Evolutionary conservation across 192 early-diverging fungal species (phyloP), one percentile per base, ranked within the genome.

Genomic region (Coemansia sp.): DNA sequence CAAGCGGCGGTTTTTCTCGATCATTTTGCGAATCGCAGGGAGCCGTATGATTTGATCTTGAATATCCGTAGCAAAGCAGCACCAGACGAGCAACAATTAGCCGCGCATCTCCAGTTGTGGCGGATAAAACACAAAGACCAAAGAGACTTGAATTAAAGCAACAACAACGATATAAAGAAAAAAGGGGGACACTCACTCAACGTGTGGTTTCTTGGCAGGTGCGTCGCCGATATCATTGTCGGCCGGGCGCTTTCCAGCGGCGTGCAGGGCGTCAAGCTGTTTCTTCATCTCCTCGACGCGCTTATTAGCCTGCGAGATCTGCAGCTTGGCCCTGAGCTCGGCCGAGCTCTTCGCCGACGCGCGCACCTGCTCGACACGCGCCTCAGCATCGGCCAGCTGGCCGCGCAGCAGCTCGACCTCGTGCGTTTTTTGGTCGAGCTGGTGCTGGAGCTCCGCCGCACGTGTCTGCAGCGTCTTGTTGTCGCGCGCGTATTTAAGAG

Each of bases 281-380:
- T 57, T 64, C 44, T 79, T 76, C 43, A 84, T 45, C 12, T 67
- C 62, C 3, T 62, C 60, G 11, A 79, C 73, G 25, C 78, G 73
- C 46, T 78, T 84, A 1, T 64, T 78, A 8, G 73, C 79, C 22
- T 56, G 33, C 25, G 69, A 71, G 6, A 84, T 61, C 69, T 74
- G 72, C 22, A 84, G 66, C 56, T 62, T 63, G 8, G 73, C 66
- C 18, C 78, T 71, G 71, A 84, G 62, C 58, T 82, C 78, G 1
- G 68, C 69, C 43, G 66, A 57, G 18, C 67, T 60, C 30, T 74
- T 74, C 11, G 63, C 65, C 37, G 52, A 65, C 19, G 54, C 64
- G 19, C 73, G 56, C 4, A 70, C 73, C 8, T 55, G 23, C 39
- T 80, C 71, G 47, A 80, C 64, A 56, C 70, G 80, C 14, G 62